A percentile compares a stretch with the other conserved stretches of the same genome.
Conservation (phyloP, 305 asterid genomes). For the Solanum hybrid region DNA sequence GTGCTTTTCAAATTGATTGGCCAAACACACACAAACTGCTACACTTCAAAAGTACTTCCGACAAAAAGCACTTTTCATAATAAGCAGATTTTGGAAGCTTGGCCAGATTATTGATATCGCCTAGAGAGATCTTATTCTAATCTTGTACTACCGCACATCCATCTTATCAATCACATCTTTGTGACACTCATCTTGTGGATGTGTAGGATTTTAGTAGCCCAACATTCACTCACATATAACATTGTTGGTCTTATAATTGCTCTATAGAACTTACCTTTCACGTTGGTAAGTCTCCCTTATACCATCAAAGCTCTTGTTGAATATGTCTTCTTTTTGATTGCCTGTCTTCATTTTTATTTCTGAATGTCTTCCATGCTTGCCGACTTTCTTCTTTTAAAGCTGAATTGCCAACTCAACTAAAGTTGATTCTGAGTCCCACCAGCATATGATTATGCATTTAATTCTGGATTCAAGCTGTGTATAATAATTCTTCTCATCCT, state of each 20-base stretch:
- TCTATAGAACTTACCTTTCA: background rate
- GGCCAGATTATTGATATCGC: background rate
- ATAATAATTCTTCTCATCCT: background rate
- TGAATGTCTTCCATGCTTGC: background rate
- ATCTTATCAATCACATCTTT: background rate
- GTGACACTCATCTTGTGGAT: background rate
- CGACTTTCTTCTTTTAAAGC: background rate
- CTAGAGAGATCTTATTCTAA: background rate
- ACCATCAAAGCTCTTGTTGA: too few species aligned
- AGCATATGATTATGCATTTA: background rate
- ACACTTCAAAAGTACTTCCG: too few species aligned
- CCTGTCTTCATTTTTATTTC: background rate
- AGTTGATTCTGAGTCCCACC: background rate
- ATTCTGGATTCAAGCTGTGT: background rate
- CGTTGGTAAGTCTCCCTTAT: too few species aligned
- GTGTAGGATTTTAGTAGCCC: background rate
- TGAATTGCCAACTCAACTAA: background rate
- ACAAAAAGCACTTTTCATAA: too few species aligned
- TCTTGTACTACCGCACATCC: background rate
- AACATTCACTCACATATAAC: background rate
- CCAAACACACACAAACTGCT: too few species aligned
- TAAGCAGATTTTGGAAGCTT: background rate
- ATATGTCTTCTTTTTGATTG: too few species aligned
- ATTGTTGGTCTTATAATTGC: background rate
- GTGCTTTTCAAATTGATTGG: too few species aligned